These are phyloP conservation scores for Chaetomium olivaceum DNA, from an alignment of 2,329 filamentous ascomycete genomes.

Conservation along the genomic window DNA sequence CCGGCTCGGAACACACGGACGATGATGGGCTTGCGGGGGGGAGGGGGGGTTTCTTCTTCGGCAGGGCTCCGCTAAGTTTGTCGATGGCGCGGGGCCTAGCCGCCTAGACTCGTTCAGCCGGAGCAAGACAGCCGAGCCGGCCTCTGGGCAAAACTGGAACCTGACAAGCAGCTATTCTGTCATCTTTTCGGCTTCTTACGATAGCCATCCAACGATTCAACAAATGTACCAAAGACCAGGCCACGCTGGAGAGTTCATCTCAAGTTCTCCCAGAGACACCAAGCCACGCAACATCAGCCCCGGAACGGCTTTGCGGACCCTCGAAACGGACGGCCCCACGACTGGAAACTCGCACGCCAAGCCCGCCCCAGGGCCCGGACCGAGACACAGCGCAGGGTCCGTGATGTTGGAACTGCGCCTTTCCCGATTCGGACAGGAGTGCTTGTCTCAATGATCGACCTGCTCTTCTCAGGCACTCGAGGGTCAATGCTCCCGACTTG, in stretches of 20 bases:
- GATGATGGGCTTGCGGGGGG: neutral
- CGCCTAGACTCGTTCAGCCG: neutral
- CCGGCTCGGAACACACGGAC: neutral
- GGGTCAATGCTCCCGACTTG: constrained; percentile 27
- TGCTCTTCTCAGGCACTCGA: constrained; percentile 23
- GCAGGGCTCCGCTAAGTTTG: neutral
- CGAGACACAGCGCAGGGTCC: constrained; percentile 21
- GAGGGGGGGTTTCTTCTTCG: constrained; percentile 1
- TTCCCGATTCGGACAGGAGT: constrained; percentile 30
- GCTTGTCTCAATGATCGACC: constrained; percentile 30
- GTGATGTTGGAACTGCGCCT: constrained; percentile 23
- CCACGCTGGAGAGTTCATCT: neutral
- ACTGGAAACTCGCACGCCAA: constrained; percentile 17
- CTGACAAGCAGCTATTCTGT: neutral
- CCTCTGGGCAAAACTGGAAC: neutral
- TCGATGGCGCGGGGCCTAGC: neutral
- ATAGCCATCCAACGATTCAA: too few species aligned
- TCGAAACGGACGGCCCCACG: constrained; percentile 10
- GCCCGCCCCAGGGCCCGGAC: constrained; percentile 26
- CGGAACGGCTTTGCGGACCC: neutral
- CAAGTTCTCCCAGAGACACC: neutral
- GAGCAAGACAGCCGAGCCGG: neutral
- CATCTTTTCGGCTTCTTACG: neutral
- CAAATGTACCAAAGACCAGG: neutral
- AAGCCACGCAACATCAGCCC: neutral